phyloP scores from a whole-genome alignment of 2,329 filamentous ascomycete genomes.

The Ustulina deusta region DNA sequence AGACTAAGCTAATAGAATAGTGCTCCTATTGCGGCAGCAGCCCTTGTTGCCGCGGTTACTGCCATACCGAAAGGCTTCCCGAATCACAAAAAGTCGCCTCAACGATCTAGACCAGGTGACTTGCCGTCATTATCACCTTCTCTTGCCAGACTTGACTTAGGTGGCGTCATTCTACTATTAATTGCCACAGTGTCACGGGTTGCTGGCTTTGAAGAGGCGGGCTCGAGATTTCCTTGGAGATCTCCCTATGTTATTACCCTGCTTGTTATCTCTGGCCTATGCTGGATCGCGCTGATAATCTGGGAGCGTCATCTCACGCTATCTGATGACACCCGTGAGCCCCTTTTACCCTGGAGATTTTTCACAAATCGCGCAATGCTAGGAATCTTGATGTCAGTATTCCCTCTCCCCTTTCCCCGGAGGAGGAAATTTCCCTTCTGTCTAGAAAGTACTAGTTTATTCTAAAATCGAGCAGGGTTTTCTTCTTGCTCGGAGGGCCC shows the following conservation, averaged over 20 bases:
- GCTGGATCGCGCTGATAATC: conserved; percentile 17
- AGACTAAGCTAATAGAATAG: too few species aligned
- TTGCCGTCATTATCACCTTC: too few species aligned
- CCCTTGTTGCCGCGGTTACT: conserved; percentile 7
- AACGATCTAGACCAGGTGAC: not conserved
- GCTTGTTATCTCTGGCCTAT: conserved; percentile 10
- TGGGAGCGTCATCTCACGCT: not conserved
- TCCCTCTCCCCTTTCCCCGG: too few species aligned
- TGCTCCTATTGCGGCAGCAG: conserved; percentile 19
- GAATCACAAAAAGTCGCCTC: conserved; percentile 3
- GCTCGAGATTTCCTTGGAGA: conserved; percentile 32
- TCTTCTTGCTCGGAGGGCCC: too few species aligned
- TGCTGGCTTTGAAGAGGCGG: conserved; percentile 35
- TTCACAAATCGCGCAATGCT: conserved; percentile 36
- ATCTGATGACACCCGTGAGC: conserved; percentile 17
- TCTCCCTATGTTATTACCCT: conserved; percentile 40
- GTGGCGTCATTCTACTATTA: conserved; percentile 21
- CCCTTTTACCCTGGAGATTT: conserved; percentile 45
- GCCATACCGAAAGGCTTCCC: conserved; percentile 30
- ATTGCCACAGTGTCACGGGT: conserved; percentile 13
- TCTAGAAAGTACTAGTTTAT: too few species aligned
- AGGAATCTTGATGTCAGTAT: conserved; percentile 39
- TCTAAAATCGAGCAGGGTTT: too few species aligned
- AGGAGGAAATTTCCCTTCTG: too few species aligned
- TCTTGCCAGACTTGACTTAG: conserved; percentile 12